phyloP scores from a whole-genome alignment of 495 filamentous ascomycete genomes.

The Penicillium lividum region DNA sequence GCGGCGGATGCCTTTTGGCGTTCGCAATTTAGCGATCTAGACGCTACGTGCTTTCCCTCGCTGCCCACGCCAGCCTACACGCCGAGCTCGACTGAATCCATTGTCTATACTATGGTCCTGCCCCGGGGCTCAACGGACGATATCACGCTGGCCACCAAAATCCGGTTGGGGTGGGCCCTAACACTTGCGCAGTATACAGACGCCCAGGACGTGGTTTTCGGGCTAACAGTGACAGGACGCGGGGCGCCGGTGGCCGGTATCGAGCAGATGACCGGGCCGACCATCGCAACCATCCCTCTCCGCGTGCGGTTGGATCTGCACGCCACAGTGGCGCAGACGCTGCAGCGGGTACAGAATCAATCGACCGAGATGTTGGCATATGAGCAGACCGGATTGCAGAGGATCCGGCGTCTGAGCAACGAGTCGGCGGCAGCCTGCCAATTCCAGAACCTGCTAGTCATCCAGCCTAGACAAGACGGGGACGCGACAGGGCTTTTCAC shows the following conservation, averaged over 20 bases:
- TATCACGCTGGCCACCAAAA: too few species aligned
- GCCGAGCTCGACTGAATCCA: too few species aligned
- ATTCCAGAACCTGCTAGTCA: conserved; percentile 53
- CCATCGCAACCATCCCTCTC: conserved; percentile 59
- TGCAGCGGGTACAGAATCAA: conserved; percentile 34
- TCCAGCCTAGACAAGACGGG: conserved; percentile 31
- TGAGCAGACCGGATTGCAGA: conserved; percentile 50
- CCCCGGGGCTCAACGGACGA: too few species aligned
- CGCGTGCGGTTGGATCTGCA: conserved; percentile 34
- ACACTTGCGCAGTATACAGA: neutral
- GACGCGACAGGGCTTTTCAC: too few species aligned
- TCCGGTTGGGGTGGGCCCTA: neutral
- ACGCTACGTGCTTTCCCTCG: too few species aligned
- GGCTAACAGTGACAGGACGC: neutral
- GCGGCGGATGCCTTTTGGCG: too few species aligned
- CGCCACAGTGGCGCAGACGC: conserved; percentile 10
- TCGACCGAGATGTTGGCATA: conserved; percentile 40
- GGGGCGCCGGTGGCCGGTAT: neutral
- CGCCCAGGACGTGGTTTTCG: neutral
- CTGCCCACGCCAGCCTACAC: too few species aligned
- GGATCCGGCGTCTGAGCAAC: conserved; percentile 53
- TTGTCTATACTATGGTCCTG: too few species aligned
- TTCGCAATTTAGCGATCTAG: too few species aligned
- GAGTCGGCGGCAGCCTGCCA: conserved; percentile 57
- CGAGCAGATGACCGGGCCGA: conserved; percentile 9